phyloP scores from a whole-genome alignment of 1,284 basidiomycete species.

The Pterulicium gracile region DNA sequence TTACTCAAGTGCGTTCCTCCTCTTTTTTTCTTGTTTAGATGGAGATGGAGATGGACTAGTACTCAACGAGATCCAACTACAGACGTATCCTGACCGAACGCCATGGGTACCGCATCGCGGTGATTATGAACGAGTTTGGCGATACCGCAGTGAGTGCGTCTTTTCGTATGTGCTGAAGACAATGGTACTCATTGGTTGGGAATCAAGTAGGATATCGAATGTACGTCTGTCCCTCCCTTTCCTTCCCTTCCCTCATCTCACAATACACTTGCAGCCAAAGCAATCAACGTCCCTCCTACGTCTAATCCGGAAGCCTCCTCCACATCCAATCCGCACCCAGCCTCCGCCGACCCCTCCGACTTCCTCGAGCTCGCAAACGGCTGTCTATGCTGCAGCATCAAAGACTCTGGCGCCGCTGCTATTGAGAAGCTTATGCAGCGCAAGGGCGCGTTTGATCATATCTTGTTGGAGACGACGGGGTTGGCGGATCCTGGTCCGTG shows the following conservation, averaged over 20 bases:
- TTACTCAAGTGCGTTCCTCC: constrained; percentile 49
- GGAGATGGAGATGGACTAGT: no score
- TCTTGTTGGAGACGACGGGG: constrained; percentile 87
- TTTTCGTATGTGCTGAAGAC: no score
- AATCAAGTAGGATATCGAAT: constrained; percentile 49
- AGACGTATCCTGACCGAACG: constrained; percentile 84
- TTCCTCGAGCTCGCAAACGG: constrained; percentile 88
- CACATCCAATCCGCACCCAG: no score
- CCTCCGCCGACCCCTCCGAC: no score
- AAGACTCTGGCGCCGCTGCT: constrained; percentile 82
- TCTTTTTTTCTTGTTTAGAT: no score
- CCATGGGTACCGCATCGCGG: constrained; percentile 90
- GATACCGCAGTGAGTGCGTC: constrained; percentile 72
- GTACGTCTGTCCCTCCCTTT: constrained; percentile 21
- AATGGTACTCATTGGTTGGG: no score
- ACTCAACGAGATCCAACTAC: no score
- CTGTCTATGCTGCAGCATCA: constrained; percentile 90
- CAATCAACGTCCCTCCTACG: constrained; percentile 50
- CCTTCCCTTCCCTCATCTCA: constrained; percentile 1
- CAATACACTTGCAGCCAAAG: constrained; percentile 38
- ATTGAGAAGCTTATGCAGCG: constrained; percentile 82
- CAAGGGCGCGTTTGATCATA: constrained; percentile 84
- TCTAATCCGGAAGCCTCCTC: no score
- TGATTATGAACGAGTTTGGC: constrained; percentile 95
- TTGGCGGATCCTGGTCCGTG: constrained; percentile 79